Base-by-base conservation (phyloP, 345 rosid genomes). In the Linum lewisii region DNA sequence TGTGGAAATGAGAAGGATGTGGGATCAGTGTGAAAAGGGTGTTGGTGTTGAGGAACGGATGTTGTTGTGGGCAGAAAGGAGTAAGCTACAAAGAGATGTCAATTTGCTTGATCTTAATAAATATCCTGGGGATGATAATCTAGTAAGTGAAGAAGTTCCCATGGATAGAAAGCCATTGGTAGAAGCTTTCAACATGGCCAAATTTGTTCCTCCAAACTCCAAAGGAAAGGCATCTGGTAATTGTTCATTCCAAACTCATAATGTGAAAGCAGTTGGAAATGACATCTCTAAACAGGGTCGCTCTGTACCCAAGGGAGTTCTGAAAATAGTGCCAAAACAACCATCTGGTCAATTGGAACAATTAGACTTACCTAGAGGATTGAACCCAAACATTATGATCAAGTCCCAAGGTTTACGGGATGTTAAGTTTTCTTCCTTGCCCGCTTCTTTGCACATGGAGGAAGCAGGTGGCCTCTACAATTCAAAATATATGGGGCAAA, bases 71-170 rank as follows among this genome's bases (percentile, higher is more conserved):
- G 71, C 68, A 37, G 66, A 66, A 61, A 76, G 63, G 73, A 75
- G 73, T 56, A 75, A 72, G 72, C 72, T 26, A 6, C 47, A 42
- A 14, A 49, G 19, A 53, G 67, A 58, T 53, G 60, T 66, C 68
- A 68, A 70, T 68, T 66, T 79, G 65, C 79, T 77, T 45, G 91
- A 81, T 73, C 79, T 82, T 38, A 80, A 85, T 60, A 73, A 77
- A 71, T 75, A 72, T 64, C 92, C 88, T 26, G 60, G 55, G 44
- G 78, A 80, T 59, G 73, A 66, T 65, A 59, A 66, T 36, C 34
- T 66, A 53, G 54, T 66, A 57, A 51, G 57, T 42, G 78, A 77
- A 68, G 76, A 73, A 57, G 56, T 58, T 42, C 62, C 53, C 50
- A 52, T 65, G 36, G 64, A 75, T 61, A 68, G 64, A 52, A 69